phyloP scores from a whole-genome alignment of 139 green algal species.

The Picochlorum sp. region DNA sequence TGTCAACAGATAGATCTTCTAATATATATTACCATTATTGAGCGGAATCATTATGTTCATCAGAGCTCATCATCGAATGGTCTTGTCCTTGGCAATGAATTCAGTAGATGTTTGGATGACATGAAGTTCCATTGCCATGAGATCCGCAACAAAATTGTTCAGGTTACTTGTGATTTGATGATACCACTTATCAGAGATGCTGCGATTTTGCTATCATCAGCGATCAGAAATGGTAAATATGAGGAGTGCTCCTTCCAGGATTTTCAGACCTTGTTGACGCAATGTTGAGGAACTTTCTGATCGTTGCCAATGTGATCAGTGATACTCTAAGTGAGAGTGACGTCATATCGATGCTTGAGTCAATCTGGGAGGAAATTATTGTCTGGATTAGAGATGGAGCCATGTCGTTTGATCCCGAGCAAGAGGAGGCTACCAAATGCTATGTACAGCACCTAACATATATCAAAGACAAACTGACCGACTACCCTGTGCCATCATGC shows the following conservation, averaged over 20 bases:
- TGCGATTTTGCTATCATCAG: neutral
- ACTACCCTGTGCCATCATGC: too few species aligned
- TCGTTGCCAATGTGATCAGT: too few species aligned
- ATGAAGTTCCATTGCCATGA: conserved; percentile 64
- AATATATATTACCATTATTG: conserved; percentile 28
- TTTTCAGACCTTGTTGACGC: neutral
- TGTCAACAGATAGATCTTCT: conserved; percentile 53
- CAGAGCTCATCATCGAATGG: neutral
- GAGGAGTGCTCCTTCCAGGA: neutral
- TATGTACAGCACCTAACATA: too few species aligned
- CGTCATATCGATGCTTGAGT: too few species aligned
- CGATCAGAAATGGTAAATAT: neutral
- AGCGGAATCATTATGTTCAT: neutral
- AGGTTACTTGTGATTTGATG: conserved; percentile 76
- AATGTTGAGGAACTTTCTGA: neutral
- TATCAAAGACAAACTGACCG: too few species aligned
- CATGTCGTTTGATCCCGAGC: too few species aligned
- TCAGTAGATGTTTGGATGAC: conserved; percentile 43
- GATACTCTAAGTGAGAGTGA: too few species aligned
- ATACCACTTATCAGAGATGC: neutral
- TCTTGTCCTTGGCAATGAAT: conserved; percentile 1
- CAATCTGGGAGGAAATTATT: too few species aligned
- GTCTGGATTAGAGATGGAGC: too few species aligned
- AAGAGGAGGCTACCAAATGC: too few species aligned
- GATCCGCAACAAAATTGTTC: conserved; percentile 85